Conservation (phyloP, 164 flowering plant genomes). For the Vitis amurensis region DNA sequence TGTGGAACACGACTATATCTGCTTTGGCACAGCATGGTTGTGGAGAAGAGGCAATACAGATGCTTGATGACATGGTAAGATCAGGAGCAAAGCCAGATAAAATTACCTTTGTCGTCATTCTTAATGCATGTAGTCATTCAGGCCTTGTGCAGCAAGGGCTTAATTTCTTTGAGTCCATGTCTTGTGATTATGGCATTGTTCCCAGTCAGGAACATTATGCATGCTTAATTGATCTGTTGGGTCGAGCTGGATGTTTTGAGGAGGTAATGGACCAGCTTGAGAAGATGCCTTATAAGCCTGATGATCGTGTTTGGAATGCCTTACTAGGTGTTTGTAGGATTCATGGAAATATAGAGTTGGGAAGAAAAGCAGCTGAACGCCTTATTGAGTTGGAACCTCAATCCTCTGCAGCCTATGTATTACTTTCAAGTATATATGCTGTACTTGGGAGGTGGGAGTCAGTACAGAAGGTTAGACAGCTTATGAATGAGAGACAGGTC, state of each 20-base stretch:
- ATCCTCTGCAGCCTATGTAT: conserved; percentile 50
- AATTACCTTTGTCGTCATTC: conserved; percentile 53
- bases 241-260: conserved; percentile 55
- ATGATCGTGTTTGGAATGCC: conserved; percentile 57
- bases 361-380: conserved; percentile 48
- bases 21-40: conserved; percentile 73
- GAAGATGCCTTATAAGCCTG: conserved; percentile 51
- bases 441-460: conserved; percentile 50
- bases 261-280: conserved; percentile 39
- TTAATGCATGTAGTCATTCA: conserved; percentile 65
- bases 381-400: conserved; percentile 59
- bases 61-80: conserved; percentile 50
- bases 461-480: conserved; percentile 48
- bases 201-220: conserved; percentile 71
- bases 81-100: conserved; percentile 48
- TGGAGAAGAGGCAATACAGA: conserved; percentile 46
- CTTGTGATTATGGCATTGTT: conserved; percentile 33
- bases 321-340: conserved; percentile 56
- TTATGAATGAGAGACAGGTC: conserved; percentile 47
- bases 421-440: conserved; percentile 62
- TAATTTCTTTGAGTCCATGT: conserved; percentile 45
- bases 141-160: conserved; percentile 66
- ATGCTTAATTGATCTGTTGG: conserved; percentile 64
- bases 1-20: conserved; percentile 78
- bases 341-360: conserved; percentile 57